Evolutionary conservation across 169 alveolate species (phyloP), one percentile per base, ranked within the genome.

Genomic region (Pseudocohnilembus persalinus): DNA sequence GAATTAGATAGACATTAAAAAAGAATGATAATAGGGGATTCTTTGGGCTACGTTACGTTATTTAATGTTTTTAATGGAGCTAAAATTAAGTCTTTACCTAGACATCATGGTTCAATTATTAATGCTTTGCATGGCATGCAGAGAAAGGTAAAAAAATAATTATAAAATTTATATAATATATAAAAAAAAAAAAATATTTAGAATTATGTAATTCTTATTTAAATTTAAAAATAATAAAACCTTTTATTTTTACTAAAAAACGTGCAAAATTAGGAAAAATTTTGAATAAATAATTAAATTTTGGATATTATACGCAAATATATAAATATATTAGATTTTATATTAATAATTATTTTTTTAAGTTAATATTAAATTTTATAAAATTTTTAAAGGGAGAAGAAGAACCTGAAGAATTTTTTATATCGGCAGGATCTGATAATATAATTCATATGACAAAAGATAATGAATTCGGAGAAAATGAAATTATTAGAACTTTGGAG

Each of bases 21-120:
- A 76, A 35, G 96, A 74, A 84, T 91, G 79, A 63, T 93, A 27
- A 81, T 93, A 0, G 96, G 96, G 26, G 96, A 93, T 34, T 82
- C 91, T 29, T 74, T 64, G 30, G 96, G 96, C 4, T 34, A 77
- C 0, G 74, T 89, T 28, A 86, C 87, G 26, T 88, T 93, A n/a
- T 93, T 83, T 64, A 89, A 89, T 76, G 83, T 85, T 30, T 65
- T 85, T 6, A 91, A 89, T 77, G 96, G 96, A 75, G 93, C 92
- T 49, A 73, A 87, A 33, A 93, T 93, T 84, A 93, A 93, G 81
- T 72, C 81, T 34, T 73, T 93, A 27, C 76, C 88, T 0, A 76
- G 76, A 49, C 94, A 93, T 63, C 26, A 73, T 31, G 91, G 84
- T 28, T 15, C 73, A 34, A 29, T 28, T 0, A n/a, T 20, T 0